These are phyloP conservation scores for Globisporangium perplexum DNA, from an alignment of 352 stramenopile genomes.

Conservation along the genomic window DNA sequence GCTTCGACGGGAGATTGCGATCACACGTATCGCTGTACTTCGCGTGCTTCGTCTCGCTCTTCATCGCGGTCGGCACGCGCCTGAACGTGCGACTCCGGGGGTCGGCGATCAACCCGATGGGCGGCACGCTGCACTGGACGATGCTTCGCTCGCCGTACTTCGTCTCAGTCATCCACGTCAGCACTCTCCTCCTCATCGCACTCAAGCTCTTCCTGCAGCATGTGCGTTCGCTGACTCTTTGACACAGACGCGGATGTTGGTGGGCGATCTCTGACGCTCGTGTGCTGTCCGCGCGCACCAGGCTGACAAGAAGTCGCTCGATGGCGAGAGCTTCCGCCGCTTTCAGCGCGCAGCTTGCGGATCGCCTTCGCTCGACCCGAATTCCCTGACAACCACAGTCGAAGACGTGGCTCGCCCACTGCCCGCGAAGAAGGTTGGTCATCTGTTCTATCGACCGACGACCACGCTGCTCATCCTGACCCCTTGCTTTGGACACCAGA, in stretches of 20 bases:
- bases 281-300: too few relatives aligned
- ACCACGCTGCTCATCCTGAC: background rate
- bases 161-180: conserved; percentile 51
- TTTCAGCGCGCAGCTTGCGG: conserved; percentile 1
- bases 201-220: conserved; percentile 82
- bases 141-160: conserved; percentile 64
- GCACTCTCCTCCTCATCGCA: conserved; percentile 50
- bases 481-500: background rate
- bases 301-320: conserved; percentile 20
- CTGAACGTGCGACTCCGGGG: conserved; percentile 66
- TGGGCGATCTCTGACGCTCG: background rate
- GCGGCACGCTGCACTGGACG: conserved; percentile 70
- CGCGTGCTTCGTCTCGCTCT: conserved; percentile 38
- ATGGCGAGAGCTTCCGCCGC: background rate
- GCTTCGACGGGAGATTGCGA: conserved; percentile 45
- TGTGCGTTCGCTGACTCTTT: conserved; percentile 13
- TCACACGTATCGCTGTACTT: conserved; percentile 46
- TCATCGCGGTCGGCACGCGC: conserved; percentile 49
- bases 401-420: conserved; percentile 37
- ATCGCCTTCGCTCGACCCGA: conserved; percentile 1
- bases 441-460: background rate
- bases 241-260: background rate
- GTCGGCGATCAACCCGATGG: conserved; percentile 72
- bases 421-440: conserved; percentile 14
- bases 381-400: background rate